Conservation (phyloP, 805 yeast species). For the Hemisphaericaspora nanyangensis region DNA sequence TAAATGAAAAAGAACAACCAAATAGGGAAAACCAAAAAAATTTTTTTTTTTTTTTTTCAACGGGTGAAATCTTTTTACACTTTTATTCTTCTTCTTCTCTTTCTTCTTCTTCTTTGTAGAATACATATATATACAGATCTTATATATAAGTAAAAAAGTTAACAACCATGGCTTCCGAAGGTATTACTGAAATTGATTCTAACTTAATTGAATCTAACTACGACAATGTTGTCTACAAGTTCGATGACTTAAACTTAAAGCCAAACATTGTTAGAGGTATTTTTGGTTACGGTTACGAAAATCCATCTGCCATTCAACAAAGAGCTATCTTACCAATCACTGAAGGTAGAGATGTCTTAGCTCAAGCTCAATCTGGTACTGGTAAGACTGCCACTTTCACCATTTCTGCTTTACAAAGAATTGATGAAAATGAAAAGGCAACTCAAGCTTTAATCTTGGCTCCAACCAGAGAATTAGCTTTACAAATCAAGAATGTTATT, state of each 20-base stretch:
- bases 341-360: conserved; percentile 66
- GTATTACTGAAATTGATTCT: conserved; percentile 76
- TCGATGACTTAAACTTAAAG: conserved; percentile 74
- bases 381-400: conserved; percentile 89
- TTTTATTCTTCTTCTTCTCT: no score
- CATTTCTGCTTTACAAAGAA: conserved; percentile 67
- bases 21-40: no score
- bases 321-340: conserved; percentile 78
- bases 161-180: conserved; percentile 48
- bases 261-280: conserved; percentile 74
- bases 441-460: conserved; percentile 93
- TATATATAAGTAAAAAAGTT: no score
- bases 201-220: conserved; percentile 89
- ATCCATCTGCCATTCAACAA: conserved; percentile 79
- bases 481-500: conserved; percentile 93
- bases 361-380: conserved; percentile 88
- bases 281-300: conserved; percentile 76
- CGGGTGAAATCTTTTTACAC: no score
- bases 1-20: no score
- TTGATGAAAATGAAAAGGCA: conserved; percentile 67
- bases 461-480: conserved; percentile 96
- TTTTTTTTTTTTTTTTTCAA: no score
- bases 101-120: no score
- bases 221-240: conserved; percentile 76
- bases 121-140: no score